phyloP scores from a whole-genome alignment of 768 basidiomycete species.

The Naganishia onofrii region DNA sequence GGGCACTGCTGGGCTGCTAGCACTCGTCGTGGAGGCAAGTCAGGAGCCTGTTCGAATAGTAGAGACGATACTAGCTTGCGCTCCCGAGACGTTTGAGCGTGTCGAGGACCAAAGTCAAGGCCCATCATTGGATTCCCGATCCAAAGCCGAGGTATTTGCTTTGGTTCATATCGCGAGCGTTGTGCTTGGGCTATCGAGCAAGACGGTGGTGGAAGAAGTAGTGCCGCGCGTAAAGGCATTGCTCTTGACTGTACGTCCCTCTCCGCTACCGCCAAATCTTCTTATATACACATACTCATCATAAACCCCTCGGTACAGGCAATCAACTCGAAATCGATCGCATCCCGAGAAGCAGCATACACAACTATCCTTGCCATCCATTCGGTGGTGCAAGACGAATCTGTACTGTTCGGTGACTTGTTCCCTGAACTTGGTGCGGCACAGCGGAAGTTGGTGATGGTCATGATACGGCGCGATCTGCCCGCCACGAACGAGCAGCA shows the following conservation, averaged over 20 bases:
- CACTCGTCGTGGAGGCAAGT: neutral
- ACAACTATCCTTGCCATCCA: conserved; percentile 16
- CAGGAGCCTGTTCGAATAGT: neutral
- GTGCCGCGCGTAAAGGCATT: conserved; percentile 7
- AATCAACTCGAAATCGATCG: conserved; percentile 11
- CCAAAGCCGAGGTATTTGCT: conserved; percentile 3
- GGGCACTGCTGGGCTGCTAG: neutral
- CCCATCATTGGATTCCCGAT: neutral
- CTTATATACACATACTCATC: too few species aligned
- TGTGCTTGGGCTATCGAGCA: neutral
- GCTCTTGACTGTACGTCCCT: conserved; percentile 9
- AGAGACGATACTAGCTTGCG: neutral
- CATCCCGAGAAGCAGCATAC: conserved; percentile 23
- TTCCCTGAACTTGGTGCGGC: conserved; percentile 23
- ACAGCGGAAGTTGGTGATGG: conserved; percentile 20
- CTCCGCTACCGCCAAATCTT: neutral
- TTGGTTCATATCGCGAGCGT: conserved; percentile 14
- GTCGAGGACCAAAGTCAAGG: neutral
- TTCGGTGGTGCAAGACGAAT: neutral
- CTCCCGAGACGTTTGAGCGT: neutral
- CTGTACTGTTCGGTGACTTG: neutral
- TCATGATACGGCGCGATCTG: conserved; percentile 29
- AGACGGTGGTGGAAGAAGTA: neutral
- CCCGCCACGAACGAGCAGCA: neutral
- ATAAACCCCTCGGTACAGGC: neutral